Conservation (phyloP, 2,329 filamentous ascomycete species). For the Didymella exigua region DNA sequence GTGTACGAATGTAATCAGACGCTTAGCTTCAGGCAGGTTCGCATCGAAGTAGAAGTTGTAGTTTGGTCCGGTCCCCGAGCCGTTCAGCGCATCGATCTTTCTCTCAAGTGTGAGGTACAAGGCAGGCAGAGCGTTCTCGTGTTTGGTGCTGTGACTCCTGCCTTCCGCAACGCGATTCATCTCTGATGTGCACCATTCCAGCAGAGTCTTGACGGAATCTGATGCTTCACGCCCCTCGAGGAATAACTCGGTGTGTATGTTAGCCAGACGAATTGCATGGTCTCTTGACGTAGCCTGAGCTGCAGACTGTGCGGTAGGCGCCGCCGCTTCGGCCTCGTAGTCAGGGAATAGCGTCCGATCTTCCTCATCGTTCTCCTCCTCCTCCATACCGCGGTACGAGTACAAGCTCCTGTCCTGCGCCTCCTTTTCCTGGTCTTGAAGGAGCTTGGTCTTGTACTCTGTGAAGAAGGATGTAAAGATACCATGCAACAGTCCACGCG, state of each 20-base stretch:
- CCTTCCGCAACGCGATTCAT: slow-evolving; percentile 35
- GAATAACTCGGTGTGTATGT: slow-evolving; percentile 45
- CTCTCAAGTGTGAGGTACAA: slow-evolving; percentile 70
- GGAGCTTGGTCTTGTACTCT: slow-evolving; percentile 79
- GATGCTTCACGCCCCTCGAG: slow-evolving; percentile 23
- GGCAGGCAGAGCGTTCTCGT: slow-evolving; percentile 66
- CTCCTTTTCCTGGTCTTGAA: slow-evolving; percentile 75
- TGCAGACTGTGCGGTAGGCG: not conserved
- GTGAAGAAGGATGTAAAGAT: slow-evolving; percentile 75
- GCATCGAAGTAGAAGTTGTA: slow-evolving; percentile 92
- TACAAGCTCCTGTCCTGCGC: slow-evolving; percentile 79
- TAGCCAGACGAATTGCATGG: slow-evolving; percentile 41
- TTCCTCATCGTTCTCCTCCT: slow-evolving; percentile 78
- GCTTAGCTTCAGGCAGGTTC: slow-evolving; percentile 76
- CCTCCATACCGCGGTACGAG: slow-evolving; percentile 79
- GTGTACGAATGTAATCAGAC: slow-evolving; percentile 71
- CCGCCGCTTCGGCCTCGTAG: slow-evolving; percentile 60
- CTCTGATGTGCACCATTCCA: slow-evolving; percentile 40
- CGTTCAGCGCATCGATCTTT: slow-evolving; percentile 53
- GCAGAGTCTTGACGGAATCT: slow-evolving; percentile 33
- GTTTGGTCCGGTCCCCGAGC: slow-evolving; percentile 37
- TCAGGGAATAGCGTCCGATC: slow-evolving; percentile 82
- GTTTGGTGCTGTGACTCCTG: slow-evolving; percentile 30
- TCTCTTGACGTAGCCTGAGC: slow-evolving; percentile 36
- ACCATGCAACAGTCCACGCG: slow-evolving; percentile 61